These are phyloP conservation scores for Pueraria montana DNA, from an alignment of 306 rosid genomes.

Conservation along the genomic window DNA sequence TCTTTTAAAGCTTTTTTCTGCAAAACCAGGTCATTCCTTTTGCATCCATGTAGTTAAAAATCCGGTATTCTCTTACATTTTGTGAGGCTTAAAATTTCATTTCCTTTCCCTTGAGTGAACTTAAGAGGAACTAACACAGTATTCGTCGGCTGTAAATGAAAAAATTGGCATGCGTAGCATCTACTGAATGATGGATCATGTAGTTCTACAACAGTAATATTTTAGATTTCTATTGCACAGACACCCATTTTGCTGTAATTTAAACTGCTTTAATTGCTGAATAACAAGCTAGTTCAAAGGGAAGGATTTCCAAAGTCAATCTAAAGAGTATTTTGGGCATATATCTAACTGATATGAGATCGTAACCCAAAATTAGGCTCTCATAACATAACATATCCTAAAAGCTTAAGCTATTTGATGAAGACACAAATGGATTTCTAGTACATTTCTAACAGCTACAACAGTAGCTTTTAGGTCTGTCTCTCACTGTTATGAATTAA, in stretches of 20 bases:
- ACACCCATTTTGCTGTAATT: background rate
- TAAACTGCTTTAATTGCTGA: background rate
- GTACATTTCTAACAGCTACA: background rate
- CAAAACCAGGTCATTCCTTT: background rate
- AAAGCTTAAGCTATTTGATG: too few species aligned
- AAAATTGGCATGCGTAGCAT: background rate
- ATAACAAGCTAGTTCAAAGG: background rate
- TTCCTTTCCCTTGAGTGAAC: slow-evolving; percentile 15
- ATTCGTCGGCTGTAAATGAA: too few species aligned
- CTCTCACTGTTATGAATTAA: background rate
- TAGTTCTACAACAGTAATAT: background rate
- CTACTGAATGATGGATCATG: slow-evolving; percentile 7
- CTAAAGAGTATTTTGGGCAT: background rate
- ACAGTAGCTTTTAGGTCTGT: background rate
- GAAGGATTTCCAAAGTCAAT: background rate
- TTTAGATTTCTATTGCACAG: slow-evolving; percentile 3
- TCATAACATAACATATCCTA: too few species aligned
- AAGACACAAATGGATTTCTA: background rate
- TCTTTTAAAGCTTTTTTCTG: background rate
- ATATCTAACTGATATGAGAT: background rate
- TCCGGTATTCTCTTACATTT: background rate
- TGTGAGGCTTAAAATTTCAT: background rate
- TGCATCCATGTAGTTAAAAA: background rate
- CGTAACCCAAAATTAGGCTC: background rate
- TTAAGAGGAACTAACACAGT: background rate